phyloP scores from a whole-genome alignment of 1,284 basidiomycete species.

The Pterulicium gracile region DNA sequence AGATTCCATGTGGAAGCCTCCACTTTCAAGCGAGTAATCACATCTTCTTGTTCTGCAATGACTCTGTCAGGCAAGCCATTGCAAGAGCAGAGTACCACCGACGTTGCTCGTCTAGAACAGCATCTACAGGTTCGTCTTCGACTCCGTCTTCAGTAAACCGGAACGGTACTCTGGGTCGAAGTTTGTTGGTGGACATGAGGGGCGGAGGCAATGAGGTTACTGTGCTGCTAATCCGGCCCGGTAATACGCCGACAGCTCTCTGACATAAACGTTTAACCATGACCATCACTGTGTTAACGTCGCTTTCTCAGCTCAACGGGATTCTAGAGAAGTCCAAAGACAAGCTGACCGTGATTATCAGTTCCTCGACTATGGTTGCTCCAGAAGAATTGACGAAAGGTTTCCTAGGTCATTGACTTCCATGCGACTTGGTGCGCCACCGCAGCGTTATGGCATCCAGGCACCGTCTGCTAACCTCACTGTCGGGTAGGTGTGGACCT shows the following conservation, averaged over 20 bases:
- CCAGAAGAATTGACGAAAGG: too few species aligned
- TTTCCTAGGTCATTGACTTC: slow-evolving; percentile 68
- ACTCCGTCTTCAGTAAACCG: background rate
- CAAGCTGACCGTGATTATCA: slow-evolving; percentile 50
- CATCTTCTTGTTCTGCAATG: background rate
- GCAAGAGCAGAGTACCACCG: background rate
- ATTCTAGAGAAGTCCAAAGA: slow-evolving; percentile 48
- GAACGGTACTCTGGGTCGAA: background rate
- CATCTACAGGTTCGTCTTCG: background rate
- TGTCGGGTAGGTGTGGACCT: slow-evolving; percentile 57
- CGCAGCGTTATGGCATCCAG: slow-evolving; percentile 5
- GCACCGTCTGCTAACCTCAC: slow-evolving; percentile 9
- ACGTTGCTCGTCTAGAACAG: background rate
- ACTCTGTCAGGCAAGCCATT: background rate
- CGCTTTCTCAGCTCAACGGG: slow-evolving; percentile 47
- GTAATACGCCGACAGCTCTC: background rate
- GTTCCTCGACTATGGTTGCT: too few species aligned
- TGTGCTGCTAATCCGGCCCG: too few species aligned
- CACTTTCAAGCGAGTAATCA: background rate
- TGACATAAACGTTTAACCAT: too few species aligned
- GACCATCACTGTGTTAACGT: slow-evolving; percentile 52
- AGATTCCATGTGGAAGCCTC: background rate
- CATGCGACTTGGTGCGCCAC: slow-evolving; percentile 66
- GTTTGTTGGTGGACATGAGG: background rate
- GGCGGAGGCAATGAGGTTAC: too few species aligned